Base-by-base conservation (phyloP, 1,284 basidiomycete species). In the Phylloboletellus chloephorus region DNA sequence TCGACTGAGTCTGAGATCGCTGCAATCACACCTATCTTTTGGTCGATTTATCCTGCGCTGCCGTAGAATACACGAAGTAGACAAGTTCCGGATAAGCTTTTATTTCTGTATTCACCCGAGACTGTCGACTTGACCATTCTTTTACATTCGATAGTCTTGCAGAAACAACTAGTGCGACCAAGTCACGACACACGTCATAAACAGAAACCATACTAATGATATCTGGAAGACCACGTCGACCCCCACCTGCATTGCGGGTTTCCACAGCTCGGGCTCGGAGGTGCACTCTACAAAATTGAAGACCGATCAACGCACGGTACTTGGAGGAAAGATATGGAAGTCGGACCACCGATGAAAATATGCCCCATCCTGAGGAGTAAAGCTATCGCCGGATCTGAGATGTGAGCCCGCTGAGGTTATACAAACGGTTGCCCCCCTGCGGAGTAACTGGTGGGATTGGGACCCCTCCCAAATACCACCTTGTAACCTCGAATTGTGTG, bases 211-310 rank as follows among this genome's bases (percentile, higher is more conserved):
- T 12, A 5, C n/a, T 17, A 2, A 20, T 7, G 2, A 10, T 12
- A 2, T 11, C 12, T n/a, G 5, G 20, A 31, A 5, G 3, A 52
- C 52, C 15, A 52, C 54, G 24, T 42, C 9, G 43, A 10, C 35
- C 49, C 52, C 39, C 54, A 57, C 2, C 20, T 4, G 43, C 52
- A 54, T 3, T 25, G 35, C 13, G 46, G 49, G 15, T 57, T 54
- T 28, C 52, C 52, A 23, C 52, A 57, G 26, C 41, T 41, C 12
- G 54, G 35, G 7, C 47, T 36, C 9, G 40, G 21, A 5, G 51
- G 10, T 16, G 51, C 15, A 3, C 38, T 34, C 53, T 56, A 24
- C 9, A 8, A 13, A 15, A 19, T 32, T 2, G 12, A 21, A 3
- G 22, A 12, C 21, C 7, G 1, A 5, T 32, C 21, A 41, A 12